phyloP scores from a whole-genome alignment of 1,139 yeast genomes.

The Yamadazyma sp. region DNA sequence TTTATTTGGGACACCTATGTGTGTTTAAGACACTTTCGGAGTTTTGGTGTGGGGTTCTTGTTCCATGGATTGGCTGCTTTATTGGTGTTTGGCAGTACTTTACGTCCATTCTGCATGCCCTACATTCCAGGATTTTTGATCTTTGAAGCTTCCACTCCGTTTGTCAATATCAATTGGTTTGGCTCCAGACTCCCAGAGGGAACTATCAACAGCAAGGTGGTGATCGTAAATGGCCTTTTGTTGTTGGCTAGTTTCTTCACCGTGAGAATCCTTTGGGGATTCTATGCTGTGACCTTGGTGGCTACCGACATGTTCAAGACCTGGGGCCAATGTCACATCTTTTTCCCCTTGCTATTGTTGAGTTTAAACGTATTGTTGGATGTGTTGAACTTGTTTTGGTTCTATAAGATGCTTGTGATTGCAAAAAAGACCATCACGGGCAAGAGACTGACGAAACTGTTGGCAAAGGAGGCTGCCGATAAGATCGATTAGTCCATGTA shows the following conservation, averaged over 20 bases:
- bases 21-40: constrained; percentile 56
- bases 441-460: constrained; percentile 20
- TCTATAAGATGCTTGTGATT: constrained; percentile 75
- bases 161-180: constrained; percentile 89
- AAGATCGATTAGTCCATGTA: constrained; percentile 20
- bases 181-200: constrained; percentile 71
- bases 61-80: constrained; percentile 85
- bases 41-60: constrained; percentile 82
- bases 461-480: constrained; percentile 23
- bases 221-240: constrained; percentile 66
- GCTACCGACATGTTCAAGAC: constrained; percentile 53
- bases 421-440: constrained; percentile 50
- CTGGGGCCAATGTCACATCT: constrained; percentile 24
- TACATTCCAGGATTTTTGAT: constrained; percentile 82
- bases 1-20: constrained; percentile 87
- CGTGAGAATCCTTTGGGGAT: constrained; percentile 85
- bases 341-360: constrained; percentile 46
- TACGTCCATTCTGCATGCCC: constrained; percentile 57
- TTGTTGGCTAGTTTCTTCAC: constrained; percentile 71
- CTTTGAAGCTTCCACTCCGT: constrained; percentile 92
- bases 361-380: constrained; percentile 65
- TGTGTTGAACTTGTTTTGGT: constrained; percentile 72
- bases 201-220: constrained; percentile 48
- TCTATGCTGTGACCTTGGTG: constrained; percentile 60
- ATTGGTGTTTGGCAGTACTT: constrained; percentile 62